Conservation (phyloP, 2,329 filamentous ascomycete species). For the Fusarium irregulare region DNA sequence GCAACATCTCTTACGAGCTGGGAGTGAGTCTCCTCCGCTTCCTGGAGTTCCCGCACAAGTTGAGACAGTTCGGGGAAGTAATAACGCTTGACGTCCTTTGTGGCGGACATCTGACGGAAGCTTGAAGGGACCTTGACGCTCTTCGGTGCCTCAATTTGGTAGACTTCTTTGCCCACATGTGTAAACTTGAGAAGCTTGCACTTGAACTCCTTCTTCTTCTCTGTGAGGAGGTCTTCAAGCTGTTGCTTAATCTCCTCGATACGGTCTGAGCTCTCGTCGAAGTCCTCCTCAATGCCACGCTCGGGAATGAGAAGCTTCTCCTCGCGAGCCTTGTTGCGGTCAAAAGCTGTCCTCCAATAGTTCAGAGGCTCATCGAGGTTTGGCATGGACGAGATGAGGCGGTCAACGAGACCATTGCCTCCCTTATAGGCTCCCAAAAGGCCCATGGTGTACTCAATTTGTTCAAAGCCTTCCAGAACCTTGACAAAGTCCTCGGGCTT, state of each 20-base stretch:
- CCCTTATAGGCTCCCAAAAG: constrained; percentile 78
- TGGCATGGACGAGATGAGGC: constrained; percentile 87
- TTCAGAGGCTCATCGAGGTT: constrained; percentile 78
- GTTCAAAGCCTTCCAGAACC: constrained; percentile 95
- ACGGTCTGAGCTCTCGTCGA: constrained; percentile 82
- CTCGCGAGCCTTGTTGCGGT: constrained; percentile 81
- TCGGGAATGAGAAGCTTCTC: constrained; percentile 87
- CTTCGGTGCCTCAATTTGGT: constrained; percentile 93
- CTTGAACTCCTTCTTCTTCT: constrained; percentile 78
- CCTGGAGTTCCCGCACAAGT: constrained; percentile 88
- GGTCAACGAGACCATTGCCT: constrained; percentile 85
- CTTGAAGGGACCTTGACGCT: constrained; percentile 82
- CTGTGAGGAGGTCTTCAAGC: constrained; percentile 76
- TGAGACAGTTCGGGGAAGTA: constrained; percentile 87
- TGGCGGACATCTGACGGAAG: constrained; percentile 98
- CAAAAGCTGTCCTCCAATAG: constrained; percentile 93
- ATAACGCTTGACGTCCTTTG: constrained; percentile 88
- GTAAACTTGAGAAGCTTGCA: constrained; percentile 79
- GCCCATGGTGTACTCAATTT: constrained; percentile 94
- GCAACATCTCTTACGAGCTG: constrained; percentile 92
- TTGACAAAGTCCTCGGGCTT: constrained; percentile 91
- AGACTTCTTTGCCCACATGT: constrained; percentile 96
- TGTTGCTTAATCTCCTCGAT: constrained; percentile 81
- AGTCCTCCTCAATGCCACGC: constrained; percentile 88
- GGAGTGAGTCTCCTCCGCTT: constrained; percentile 91